Conservation (phyloP, 352 stramenopile genomes). For the Phytophthora fragariaefolia region DNA sequence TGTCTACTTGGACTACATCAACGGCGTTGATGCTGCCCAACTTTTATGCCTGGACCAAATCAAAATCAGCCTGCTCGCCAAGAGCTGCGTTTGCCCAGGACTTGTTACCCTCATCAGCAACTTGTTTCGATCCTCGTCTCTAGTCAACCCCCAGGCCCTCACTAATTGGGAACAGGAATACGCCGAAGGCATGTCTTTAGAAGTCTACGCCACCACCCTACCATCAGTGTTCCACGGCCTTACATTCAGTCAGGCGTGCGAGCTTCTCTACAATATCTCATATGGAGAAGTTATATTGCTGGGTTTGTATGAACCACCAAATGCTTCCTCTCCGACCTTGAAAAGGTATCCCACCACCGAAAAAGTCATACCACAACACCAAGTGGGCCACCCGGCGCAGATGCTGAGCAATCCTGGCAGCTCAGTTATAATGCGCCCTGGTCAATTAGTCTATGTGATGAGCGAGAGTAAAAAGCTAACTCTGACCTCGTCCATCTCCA, state of each 20-base stretch:
- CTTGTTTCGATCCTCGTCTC: constrained; percentile 54
- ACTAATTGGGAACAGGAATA: constrained; percentile 61
- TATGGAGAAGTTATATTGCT: constrained; percentile 68
- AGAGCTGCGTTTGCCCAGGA: constrained; percentile 66
- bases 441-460: constrained; percentile 71
- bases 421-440: constrained; percentile 45
- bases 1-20: constrained; percentile 66
- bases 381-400: constrained; percentile 24
- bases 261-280: constrained; percentile 62
- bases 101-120: constrained; percentile 72
- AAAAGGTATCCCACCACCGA: neutral
- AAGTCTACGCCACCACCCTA: constrained; percentile 63
- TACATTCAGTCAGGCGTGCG: constrained; percentile 59
- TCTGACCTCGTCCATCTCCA: constrained; percentile 47
- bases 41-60: constrained; percentile 68
- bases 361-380: constrained; percentile 19
- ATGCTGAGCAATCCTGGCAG: constrained; percentile 63
- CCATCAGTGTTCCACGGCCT: constrained; percentile 53
- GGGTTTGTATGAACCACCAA: constrained; percentile 45
- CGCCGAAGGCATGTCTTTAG: constrained; percentile 55
- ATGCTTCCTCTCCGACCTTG: neutral
- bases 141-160: constrained; percentile 32
- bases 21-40: constrained; percentile 57
- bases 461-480: constrained; percentile 72
- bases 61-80: constrained; percentile 69